Conservation (phyloP, 176 grass and related monocot genomes). For the bread wheat (Triticum aestivum) region IWGSC_CS_RefSeq_v2.1 NC_057804.1:69265943-69266442, state of each 20-base stretch:
- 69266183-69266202: background rate
- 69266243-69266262: background rate
- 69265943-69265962: too few species aligned
- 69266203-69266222: background rate
- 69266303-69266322: background rate
- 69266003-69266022: too few species aligned
- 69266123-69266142: too few species aligned
- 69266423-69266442: background rate
- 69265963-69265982: too few species aligned
- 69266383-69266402: background rate
- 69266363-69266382: background rate
- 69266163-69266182: background rate
- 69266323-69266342: background rate
- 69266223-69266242: background rate
- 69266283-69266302: background rate
- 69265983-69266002: too few species aligned
- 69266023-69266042: too few species aligned
- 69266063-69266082: too few species aligned
- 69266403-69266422: background rate
- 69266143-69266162: too few species aligned
- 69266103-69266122: too few species aligned
- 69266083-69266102: too few species aligned
- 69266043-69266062: too few species aligned
- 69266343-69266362: background rate
- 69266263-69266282: background rate